phyloP scores from a whole-genome alignment of 2,329 filamentous ascomycete species.

The Sordariomycetes sp. region DNA sequence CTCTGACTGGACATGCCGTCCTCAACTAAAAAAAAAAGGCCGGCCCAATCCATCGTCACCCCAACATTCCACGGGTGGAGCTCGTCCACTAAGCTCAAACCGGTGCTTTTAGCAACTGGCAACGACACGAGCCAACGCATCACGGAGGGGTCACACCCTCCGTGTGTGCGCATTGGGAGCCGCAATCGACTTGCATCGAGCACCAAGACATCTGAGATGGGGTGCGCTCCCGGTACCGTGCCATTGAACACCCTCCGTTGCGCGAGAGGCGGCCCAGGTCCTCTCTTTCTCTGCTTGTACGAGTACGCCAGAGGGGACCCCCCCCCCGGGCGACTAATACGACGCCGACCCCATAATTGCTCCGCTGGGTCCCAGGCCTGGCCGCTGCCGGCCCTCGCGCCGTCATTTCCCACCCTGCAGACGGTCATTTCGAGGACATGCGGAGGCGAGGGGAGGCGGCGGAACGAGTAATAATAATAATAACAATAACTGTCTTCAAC shows the following conservation, averaged over 20 bases:
- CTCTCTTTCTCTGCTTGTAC: neutral
- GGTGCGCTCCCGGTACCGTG: neutral
- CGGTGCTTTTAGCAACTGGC: conserved; percentile 57
- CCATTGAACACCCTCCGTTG: neutral
- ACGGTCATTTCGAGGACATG: neutral
- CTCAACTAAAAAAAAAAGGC: neutral
- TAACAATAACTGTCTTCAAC: neutral
- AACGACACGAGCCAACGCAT: conserved; percentile 84
- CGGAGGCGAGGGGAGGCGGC: neutral
- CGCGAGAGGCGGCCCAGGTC: neutral
- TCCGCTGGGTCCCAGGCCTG: neutral
- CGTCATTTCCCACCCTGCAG: conserved; percentile 1
- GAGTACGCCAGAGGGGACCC: neutral
- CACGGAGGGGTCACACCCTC: conserved; percentile 59
- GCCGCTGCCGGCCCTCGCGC: neutral
- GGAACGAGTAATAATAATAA: neutral
- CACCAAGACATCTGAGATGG: neutral
- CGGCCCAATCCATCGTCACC: neutral
- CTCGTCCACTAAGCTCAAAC: neutral
- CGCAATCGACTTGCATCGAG: conserved; percentile 51
- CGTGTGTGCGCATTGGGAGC: conserved; percentile 31
- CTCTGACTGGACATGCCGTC: neutral
- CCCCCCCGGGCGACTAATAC: neutral
- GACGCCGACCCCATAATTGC: neutral
- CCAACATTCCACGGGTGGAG: conserved; percentile 4